These are phyloP conservation scores for Solanum hybrid DNA, from an alignment of 305 asterid genomes.

Conservation along the genomic window DNA sequence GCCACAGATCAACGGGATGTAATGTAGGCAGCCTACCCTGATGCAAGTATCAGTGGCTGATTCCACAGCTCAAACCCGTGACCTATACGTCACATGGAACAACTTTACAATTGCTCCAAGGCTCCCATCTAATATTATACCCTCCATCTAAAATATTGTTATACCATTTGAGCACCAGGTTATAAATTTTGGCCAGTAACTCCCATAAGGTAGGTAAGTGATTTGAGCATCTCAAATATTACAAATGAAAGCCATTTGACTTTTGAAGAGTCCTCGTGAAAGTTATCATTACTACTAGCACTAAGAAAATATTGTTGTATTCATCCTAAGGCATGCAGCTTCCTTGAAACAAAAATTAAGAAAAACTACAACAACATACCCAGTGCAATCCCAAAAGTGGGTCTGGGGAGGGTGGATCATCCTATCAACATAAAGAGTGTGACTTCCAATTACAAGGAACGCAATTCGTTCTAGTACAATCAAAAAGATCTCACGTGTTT, in stretches of 20 bases:
- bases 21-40: background rate
- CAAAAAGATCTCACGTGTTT: background rate
- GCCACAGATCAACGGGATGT: background rate
- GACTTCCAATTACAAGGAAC: background rate
- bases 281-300: background rate
- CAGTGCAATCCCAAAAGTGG: background rate
- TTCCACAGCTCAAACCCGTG: background rate
- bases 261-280: background rate
- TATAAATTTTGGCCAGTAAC: background rate
- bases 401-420: background rate
- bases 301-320: too few species aligned
- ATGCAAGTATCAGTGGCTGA: background rate
- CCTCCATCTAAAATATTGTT: background rate
- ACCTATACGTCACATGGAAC: background rate
- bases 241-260: background rate
- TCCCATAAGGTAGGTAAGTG: background rate
- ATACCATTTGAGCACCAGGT: background rate
- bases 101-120: background rate
- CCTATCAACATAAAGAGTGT: background rate
- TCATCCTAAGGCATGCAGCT: background rate
- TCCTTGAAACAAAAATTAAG: background rate
- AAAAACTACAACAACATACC: background rate
- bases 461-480: background rate
- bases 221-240: background rate
- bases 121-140: background rate